Evolutionary conservation across 257 asterid species (phyloP), one percentile per base, ranked within the genome.

Genomic region (Anisodus acutangulus): DNA sequence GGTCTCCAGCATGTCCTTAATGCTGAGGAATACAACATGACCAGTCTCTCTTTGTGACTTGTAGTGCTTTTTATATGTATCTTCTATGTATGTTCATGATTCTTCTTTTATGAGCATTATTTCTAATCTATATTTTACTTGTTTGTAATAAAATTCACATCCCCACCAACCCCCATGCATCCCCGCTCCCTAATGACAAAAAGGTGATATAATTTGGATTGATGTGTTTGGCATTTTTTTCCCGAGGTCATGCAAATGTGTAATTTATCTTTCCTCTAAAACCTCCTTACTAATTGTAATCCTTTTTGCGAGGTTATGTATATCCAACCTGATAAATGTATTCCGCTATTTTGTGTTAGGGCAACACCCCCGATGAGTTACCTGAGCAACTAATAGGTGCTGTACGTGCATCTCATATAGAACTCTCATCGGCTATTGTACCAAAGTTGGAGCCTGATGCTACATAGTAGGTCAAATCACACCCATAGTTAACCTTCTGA

Each of bases 321-420:
- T 49, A 49, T 22, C 45, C 13, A 55, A 9, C 15, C 79, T 82
- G 47, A 82, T 70, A 26, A 31, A 55, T n/a, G 74, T 83, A 22
- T 31, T 70, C 78, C 6, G 22, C 43, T 47, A 53, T 9, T 31
- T 57, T 57, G 67, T 59, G 47, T 76, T 53, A 90, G 93, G 90
- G 85, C 43, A 87, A 85, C 87, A 71, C 89, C 6, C 51, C 87
- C 0, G 91, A 87, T 35, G 93, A 89, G 79, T 89, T 90, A 83
- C 93, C 91, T 26, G 91, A 90, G 87, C 84, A 89, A 79, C 90
- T 89, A 74, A 74, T 90, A 19, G 91, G 91, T 43, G 93, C 91
- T 19, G 90, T 90, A 54, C 91, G 90, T 41, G 90, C 86, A 63
- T 90, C 90, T 12, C 93, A 90, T 78, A 54, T 90, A 53, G 91